These are phyloP conservation scores for Saraca asoca DNA, from an alignment of 331 rosid genomes.

Conservation along the genomic window DNA sequence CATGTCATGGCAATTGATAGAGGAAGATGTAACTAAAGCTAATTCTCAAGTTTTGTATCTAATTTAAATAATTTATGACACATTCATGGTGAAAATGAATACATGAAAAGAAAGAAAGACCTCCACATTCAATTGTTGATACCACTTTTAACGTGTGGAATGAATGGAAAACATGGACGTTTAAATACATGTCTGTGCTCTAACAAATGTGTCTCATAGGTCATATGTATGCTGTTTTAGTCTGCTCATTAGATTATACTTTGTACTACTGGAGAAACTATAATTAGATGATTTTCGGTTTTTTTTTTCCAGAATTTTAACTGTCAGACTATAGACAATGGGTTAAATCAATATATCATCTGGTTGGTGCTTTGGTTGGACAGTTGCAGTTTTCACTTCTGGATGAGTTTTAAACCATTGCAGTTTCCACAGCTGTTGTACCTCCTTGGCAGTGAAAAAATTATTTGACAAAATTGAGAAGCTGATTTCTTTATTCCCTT, in stretches of 20 bases:
- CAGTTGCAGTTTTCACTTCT: neutral
- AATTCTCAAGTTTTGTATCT: conserved; percentile 6
- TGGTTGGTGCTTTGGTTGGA: no score
- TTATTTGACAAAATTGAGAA: neutral
- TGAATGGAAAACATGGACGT: conserved; percentile 13
- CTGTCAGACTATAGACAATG: neutral
- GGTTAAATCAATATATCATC: conserved; percentile 3
- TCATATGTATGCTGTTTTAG: conserved; percentile 6
- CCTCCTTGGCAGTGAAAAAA: conserved; percentile 12
- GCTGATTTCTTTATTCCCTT: conserved; percentile 21
- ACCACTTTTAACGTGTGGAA: neutral
- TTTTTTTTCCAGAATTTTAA: neutral
- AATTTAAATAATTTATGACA: neutral
- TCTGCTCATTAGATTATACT: neutral
- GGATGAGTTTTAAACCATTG: neutral
- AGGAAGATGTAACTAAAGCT: neutral
- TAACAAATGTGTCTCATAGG: conserved; percentile 13
- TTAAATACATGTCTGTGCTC: conserved; percentile 3
- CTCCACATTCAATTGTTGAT: neutral
- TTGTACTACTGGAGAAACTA: conserved; percentile 5
- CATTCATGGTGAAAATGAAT: neutral
- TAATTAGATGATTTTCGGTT: conserved; percentile 4
- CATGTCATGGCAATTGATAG: neutral
- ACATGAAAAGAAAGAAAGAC: neutral
- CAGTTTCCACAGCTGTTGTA: conserved; percentile 1